Evolutionary conservation across 768 basidiomycete genomes (phyloP).

Genomic region (Leccinum pellstonianum): DNA sequence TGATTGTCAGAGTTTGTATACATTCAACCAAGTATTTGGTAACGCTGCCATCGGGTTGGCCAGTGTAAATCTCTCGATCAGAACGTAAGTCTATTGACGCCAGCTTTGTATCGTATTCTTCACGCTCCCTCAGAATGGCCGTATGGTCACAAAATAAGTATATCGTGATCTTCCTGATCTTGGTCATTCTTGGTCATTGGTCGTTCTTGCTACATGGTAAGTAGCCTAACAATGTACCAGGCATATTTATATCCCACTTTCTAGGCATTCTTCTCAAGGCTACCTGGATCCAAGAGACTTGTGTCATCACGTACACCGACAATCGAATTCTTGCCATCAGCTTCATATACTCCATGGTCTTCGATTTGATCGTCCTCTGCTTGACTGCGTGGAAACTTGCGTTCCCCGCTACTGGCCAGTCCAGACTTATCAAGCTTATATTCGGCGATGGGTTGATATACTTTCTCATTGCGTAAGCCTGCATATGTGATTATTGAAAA

Average conservation of each 20-base stretch:
- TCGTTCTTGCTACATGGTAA: conserved; percentile 66
- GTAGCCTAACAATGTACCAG: neutral
- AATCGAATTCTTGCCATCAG: conserved; percentile 59
- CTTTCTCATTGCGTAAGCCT: conserved; percentile 64
- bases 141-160: conserved; percentile 63
- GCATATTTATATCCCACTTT: neutral
- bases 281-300: conserved; percentile 49
- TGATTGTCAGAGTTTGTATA: conserved; percentile 67
- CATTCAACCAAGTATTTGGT: conserved; percentile 64
- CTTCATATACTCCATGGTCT: conserved; percentile 74
- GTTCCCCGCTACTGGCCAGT: conserved; percentile 45
- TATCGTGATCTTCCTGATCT: conserved; percentile 50
- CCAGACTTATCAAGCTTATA: conserved; percentile 59
- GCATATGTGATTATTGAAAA: conserved; percentile 5
- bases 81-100: conserved; percentile 49
- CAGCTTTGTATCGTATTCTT: neutral
- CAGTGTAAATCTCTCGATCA: conserved; percentile 66
- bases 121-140: conserved; percentile 49
- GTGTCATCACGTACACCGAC: conserved; percentile 58
- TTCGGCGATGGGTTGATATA: conserved; percentile 74
- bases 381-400: conserved; percentile 63
- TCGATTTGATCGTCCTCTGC: conserved; percentile 61
- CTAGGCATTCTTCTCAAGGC: conserved; percentile 62
- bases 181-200: conserved; percentile 69
- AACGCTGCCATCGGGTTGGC: conserved; percentile 68